Percentiles rank a stretch among this genome's conserved stretches.
Conservation (phyloP, 345 rosid species). For the Angophora floribunda region DNA sequence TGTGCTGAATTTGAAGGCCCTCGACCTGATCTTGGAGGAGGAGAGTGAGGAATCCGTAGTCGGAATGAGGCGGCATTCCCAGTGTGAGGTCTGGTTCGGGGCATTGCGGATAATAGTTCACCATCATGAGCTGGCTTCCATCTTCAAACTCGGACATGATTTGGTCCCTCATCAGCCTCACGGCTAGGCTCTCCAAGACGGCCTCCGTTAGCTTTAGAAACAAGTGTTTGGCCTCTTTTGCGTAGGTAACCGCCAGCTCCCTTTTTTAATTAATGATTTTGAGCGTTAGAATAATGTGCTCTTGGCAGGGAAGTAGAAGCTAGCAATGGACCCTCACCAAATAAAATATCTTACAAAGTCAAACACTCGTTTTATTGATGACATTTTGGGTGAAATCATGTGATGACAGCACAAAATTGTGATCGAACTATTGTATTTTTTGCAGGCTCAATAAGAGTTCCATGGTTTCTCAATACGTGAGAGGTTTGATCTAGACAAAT, state of each 20-base stretch:
- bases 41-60: constrained; percentile 81
- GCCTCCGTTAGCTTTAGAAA: constrained; percentile 59
- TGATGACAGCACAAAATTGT: not conserved
- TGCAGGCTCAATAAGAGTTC: not conserved
- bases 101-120: constrained; percentile 74
- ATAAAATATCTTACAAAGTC: not conserved
- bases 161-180: not conserved
- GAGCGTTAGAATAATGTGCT: not conserved
- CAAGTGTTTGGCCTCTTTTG: constrained; percentile 51
- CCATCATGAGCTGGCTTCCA: constrained; percentile 74
- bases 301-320: not conserved
- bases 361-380: not conserved
- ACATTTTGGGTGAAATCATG: not conserved
- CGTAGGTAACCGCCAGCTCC: constrained; percentile 55
- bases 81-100: constrained; percentile 83
- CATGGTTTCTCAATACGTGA: not conserved
- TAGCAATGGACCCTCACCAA: not conserved
- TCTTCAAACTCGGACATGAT: constrained; percentile 32
- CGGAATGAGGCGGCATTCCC: constrained; percentile 96
- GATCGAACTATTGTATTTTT: not conserved
- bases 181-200: constrained; percentile 47
- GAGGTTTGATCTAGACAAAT: not conserved
- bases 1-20: constrained; percentile 54
- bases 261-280: constrained; percentile 14
- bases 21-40: constrained; percentile 78